phyloP scores from a whole-genome alignment of 176 grass and related monocot species.

The Eleusine coracana region DNA sequence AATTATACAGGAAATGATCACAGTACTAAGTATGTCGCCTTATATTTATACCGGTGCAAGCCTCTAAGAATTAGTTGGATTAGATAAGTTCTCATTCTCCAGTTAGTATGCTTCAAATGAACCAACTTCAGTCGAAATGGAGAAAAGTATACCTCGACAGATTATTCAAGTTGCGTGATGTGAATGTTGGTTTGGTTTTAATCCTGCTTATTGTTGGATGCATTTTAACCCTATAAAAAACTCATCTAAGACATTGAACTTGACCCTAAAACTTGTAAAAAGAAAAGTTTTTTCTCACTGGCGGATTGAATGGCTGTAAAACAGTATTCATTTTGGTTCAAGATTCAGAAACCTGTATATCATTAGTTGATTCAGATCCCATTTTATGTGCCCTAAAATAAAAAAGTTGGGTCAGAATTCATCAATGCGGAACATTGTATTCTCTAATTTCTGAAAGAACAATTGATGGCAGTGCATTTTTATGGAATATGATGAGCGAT shows the following conservation, averaged over 20 bases:
- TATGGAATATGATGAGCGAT: not conserved
- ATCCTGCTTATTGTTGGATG: conserved; percentile 3
- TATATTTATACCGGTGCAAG: conserved; percentile 16
- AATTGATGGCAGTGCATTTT: too few species aligned
- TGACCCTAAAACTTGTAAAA: not conserved
- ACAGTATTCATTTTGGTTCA: too few species aligned
- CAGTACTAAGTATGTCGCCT: conserved; percentile 17
- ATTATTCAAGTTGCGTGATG: not conserved
- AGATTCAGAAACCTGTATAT: too few species aligned
- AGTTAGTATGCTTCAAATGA: conserved; percentile 9
- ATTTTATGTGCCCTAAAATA: too few species aligned
- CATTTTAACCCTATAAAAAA: not conserved
- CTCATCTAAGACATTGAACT: conserved; percentile 14
- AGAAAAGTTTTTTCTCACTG: too few species aligned
- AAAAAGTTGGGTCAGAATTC: too few species aligned
- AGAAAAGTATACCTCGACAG: not conserved
- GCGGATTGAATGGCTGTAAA: too few species aligned
- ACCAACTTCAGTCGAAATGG: conserved; percentile 18
- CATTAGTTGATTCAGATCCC: too few species aligned
- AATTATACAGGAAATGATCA: conserved; percentile 17
- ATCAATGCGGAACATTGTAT: too few species aligned
- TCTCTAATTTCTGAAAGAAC: too few species aligned
- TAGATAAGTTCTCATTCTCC: conserved; percentile 35
- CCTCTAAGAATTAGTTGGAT: conserved; percentile 8
- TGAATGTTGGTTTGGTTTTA: not conserved